Evolutionary conservation across 371 early-diverging fungal species (phyloP).

Genomic region (Funneliformis caledonium): DNA sequence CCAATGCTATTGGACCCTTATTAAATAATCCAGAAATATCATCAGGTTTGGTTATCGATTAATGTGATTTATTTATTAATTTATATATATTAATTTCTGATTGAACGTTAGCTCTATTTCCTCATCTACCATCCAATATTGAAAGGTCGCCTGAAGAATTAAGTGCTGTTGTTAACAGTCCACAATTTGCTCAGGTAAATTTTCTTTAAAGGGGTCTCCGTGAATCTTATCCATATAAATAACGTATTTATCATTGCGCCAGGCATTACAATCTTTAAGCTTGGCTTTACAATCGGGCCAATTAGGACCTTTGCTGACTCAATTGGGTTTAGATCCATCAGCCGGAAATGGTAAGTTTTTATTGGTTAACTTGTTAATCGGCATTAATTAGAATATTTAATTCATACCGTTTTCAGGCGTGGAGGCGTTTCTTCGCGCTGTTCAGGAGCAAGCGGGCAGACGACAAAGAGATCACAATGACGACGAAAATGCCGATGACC

Average conservation of each 20-base stretch:
- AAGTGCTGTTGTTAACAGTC: slow-evolving; percentile 63
- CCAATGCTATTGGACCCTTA: slow-evolving; percentile 58
- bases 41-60: slow-evolving; percentile 11
- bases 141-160: slow-evolving; percentile 59
- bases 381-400: not conserved
- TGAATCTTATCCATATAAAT: not conserved
- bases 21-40: slow-evolving; percentile 63
- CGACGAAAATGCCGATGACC: slow-evolving; percentile 21
- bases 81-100: not conserved
- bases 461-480: slow-evolving; percentile 17
- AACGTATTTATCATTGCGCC: not conserved
- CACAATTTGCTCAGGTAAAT: slow-evolving; percentile 63
- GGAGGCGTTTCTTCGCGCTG: slow-evolving; percentile 67
- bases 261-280: slow-evolving; percentile 67
- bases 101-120: slow-evolving; percentile 57
- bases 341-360: slow-evolving; percentile 56
- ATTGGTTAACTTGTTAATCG: not conserved
- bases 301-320: slow-evolving; percentile 65
- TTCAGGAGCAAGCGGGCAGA: slow-evolving; percentile 63
- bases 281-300: slow-evolving; percentile 72
- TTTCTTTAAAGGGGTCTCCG: not conserved
- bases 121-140: slow-evolving; percentile 62
- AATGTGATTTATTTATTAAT: not conserved
- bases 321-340: slow-evolving; percentile 64
- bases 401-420: slow-evolving; percentile 53